phyloP scores from a whole-genome alignment of 768 basidiomycete genomes.

The Tricholoma terreum region DNA sequence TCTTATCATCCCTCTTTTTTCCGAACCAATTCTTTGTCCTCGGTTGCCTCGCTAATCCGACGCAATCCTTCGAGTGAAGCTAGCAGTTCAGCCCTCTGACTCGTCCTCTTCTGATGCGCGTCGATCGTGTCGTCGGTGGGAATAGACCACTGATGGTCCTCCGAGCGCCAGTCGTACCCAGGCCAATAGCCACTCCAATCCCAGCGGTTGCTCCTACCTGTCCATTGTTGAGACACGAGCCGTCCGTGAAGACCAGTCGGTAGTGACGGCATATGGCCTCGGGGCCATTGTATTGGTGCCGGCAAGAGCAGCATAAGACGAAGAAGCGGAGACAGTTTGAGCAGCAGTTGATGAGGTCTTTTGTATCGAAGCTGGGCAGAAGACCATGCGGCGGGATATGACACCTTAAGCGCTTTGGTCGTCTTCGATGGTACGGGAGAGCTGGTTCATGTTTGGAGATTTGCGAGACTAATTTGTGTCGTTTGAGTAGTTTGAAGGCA shows the following conservation, averaged over 20 bases:
- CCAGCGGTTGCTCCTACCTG: slow-evolving; percentile 18
- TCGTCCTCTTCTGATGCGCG: slow-evolving; percentile 6
- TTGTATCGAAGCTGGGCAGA: background rate
- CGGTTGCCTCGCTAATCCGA: no score
- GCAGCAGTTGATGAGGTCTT: background rate
- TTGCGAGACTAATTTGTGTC: no score
- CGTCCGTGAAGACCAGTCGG: slow-evolving; percentile 26
- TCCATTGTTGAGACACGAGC: slow-evolving; percentile 26
- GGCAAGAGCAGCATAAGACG: background rate
- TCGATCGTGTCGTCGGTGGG: slow-evolving; percentile 9
- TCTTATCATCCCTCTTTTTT: no score
- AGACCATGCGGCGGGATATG: background rate
- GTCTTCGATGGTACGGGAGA: no score
- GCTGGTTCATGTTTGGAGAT: no score
- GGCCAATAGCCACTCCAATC: slow-evolving; percentile 22
- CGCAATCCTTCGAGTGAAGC: slow-evolving; percentile 13
- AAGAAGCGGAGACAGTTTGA: background rate
- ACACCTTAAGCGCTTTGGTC: no score
- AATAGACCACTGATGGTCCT: slow-evolving; percentile 11
- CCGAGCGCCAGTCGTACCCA: slow-evolving; percentile 3
- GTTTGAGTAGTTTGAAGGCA: no score
- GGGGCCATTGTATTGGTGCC: background rate
- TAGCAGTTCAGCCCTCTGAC: slow-evolving; percentile 15
- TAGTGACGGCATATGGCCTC: slow-evolving; percentile 19
- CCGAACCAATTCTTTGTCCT: no score